These are phyloP conservation scores for Neurospora tetrasperma DNA, from an alignment of 495 filamentous ascomycete genomes.

Conservation along the genomic window DNA sequence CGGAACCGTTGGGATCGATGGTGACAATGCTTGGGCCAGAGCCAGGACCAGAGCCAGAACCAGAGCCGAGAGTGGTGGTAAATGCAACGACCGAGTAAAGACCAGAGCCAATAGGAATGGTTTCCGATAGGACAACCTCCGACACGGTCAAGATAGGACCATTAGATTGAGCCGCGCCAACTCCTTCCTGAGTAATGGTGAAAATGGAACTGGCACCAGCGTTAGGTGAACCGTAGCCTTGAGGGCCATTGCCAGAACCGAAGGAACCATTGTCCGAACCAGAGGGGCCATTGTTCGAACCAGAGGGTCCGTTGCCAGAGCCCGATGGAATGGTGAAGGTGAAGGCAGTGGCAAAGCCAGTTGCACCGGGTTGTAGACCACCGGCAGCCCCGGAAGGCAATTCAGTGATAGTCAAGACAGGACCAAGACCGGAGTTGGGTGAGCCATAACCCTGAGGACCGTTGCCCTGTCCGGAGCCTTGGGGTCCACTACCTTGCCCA, in stretches of 20 bases:
- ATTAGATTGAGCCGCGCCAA: neutral
- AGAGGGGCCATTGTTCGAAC: neutral
- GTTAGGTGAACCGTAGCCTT: neutral
- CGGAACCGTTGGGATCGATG: slow-evolving; percentile 13
- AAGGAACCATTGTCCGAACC: neutral
- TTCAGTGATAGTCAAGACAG: neutral
- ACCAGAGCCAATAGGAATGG: slow-evolving; percentile 14
- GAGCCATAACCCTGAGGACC: neutral
- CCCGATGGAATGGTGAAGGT: neutral
- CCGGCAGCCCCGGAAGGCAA: neutral
- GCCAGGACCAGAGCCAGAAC: slow-evolving; percentile 11
- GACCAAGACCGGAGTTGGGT: neutral
- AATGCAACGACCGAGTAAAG: slow-evolving; percentile 10
- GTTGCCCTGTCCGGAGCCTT: neutral
- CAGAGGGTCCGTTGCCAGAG: neutral
- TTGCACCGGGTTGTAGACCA: neutral
- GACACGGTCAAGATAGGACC: slow-evolving; percentile 11
- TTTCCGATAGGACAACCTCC: slow-evolving; percentile 15
- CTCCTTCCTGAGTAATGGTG: slow-evolving; percentile 2
- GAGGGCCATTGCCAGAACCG: neutral
- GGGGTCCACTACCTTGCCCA: neutral
- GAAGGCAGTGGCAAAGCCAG: neutral
- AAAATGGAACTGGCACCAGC: neutral
- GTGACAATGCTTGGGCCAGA: slow-evolving; percentile 9
- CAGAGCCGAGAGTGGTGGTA: slow-evolving; percentile 12